phyloP scores from a whole-genome alignment of 2,329 filamentous ascomycete species.

The Scedosporium dehoogii region DNA sequence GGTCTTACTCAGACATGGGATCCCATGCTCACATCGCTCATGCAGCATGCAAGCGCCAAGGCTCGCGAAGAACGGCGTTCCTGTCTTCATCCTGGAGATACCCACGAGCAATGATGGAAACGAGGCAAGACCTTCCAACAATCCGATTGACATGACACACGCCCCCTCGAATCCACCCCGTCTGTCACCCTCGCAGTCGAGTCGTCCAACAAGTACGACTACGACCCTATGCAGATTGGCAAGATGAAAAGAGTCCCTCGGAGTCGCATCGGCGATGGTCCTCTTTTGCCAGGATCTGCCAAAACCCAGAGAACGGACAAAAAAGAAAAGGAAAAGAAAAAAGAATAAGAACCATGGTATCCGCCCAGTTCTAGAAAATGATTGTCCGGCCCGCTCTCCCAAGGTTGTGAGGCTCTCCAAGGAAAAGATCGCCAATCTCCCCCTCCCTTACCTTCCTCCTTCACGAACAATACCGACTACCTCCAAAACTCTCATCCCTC shows the following conservation, averaged over 20 bases:
- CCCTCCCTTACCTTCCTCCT: not conserved
- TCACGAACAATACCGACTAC: not conserved
- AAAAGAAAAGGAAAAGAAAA: not conserved
- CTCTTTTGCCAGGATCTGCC: not conserved
- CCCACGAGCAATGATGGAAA: not conserved
- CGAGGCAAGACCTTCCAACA: not conserved
- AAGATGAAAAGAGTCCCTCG: not conserved
- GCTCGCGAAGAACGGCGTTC: too few species aligned
- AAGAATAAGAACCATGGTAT: conserved; percentile 1
- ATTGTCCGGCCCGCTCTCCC: not conserved
- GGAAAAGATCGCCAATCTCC: not conserved
- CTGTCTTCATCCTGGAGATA: too few species aligned
- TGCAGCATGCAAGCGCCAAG: not conserved
- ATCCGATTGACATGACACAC: not conserved
- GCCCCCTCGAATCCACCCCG: not conserved
- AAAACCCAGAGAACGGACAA: not conserved
- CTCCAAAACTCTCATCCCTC: not conserved
- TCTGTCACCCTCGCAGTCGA: not conserved
- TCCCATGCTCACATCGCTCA: not conserved
- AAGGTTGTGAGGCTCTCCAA: not conserved
- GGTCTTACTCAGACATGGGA: not conserved
- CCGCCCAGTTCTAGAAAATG: conserved; percentile 1
- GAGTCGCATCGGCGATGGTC: too few species aligned
- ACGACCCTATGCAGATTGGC: not conserved
- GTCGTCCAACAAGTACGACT: not conserved